A percentile compares a stretch with the other conserved stretches of the same genome.
Evolutionary conservation across 2,329 filamentous ascomycete genomes (phyloP).

Genomic region (Talaromyces piceae): DNA sequence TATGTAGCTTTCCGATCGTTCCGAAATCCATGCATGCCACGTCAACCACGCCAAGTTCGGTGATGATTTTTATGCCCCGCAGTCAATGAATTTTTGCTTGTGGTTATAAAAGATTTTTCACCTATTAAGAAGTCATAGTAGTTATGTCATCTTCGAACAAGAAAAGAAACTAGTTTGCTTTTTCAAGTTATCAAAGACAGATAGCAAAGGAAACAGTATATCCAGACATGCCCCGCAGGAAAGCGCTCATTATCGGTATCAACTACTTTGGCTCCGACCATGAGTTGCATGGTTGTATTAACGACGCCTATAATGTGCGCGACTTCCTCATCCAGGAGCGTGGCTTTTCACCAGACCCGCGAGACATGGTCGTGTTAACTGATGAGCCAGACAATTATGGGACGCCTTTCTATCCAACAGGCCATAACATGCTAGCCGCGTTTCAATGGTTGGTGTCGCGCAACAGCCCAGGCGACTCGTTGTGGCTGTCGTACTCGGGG

Average conservation of each 20-base stretch:
- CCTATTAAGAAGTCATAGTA: too few species aligned
- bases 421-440: conserved; percentile 43
- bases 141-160: too few species aligned
- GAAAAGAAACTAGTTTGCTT: too few species aligned
- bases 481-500: conserved; percentile 54
- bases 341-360: conserved; percentile 35
- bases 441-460: conserved; percentile 49
- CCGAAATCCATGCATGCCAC: neutral
- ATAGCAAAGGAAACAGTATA: neutral
- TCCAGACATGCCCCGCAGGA: conserved; percentile 19
- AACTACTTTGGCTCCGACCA: conserved; percentile 43
- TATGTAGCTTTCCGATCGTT: neutral
- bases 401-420: conserved; percentile 30
- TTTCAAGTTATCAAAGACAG: neutral
- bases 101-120: neutral
- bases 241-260: conserved; percentile 48
- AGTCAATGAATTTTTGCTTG: neutral
- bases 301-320: conserved; percentile 44
- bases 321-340: conserved; percentile 38
- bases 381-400: conserved; percentile 28
- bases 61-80: neutral
- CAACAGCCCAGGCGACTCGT: conserved; percentile 43
- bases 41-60: neutral
- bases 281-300: conserved; percentile 41
- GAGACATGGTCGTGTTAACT: conserved; percentile 39